These are phyloP conservation scores for Candida saitoana DNA, from an alignment of 805 yeast species.

Conservation along the genomic window DNA sequence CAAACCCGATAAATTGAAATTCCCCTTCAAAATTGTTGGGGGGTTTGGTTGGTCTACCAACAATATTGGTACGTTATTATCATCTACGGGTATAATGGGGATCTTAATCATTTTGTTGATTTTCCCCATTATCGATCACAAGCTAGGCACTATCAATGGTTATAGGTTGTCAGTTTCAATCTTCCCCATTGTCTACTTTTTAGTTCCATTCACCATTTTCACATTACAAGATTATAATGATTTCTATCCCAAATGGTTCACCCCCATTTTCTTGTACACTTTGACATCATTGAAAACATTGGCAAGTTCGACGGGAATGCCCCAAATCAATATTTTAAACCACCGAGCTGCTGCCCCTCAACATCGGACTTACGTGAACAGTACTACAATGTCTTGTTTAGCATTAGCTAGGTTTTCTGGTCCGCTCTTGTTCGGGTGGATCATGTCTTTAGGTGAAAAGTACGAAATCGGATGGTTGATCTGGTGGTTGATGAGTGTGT, in stretches of 20 bases:
- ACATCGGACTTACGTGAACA: slow-evolving; percentile 35
- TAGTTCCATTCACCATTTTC: slow-evolving; percentile 29
- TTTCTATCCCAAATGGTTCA: slow-evolving; percentile 26
- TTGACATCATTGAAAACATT: slow-evolving; percentile 30
- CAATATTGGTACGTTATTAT: slow-evolving; percentile 32
- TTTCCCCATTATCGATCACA: slow-evolving; percentile 32
- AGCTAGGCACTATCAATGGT: slow-evolving; percentile 27
- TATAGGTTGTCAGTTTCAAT: slow-evolving; percentile 28
- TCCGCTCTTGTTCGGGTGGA: slow-evolving; percentile 30
- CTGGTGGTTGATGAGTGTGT: slow-evolving; percentile 32
- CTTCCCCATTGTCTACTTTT: slow-evolving; percentile 29
- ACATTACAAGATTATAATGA: slow-evolving; percentile 25
- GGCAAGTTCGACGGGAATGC: slow-evolving; percentile 33
- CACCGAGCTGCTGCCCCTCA: slow-evolving; percentile 32
- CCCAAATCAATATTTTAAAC: slow-evolving; percentile 30
- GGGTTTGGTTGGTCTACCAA: slow-evolving; percentile 32
- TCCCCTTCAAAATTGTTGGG: slow-evolving; percentile 34
- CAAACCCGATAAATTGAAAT: slow-evolving; percentile 20
- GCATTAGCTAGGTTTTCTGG: slow-evolving; percentile 32
- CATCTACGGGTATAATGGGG: slow-evolving; percentile 35
- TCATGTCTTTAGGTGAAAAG: slow-evolving; percentile 30
- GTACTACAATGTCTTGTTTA: slow-evolving; percentile 29
- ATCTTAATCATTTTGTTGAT: slow-evolving; percentile 26
- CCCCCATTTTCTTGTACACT: slow-evolving; percentile 23
- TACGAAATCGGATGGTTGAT: slow-evolving; percentile 23